Evolutionary conservation across 768 basidiomycete genomes (phyloP), one percentile per base, ranked within the genome.

Genomic region (Tricholoma hemisulphureum): DNA sequence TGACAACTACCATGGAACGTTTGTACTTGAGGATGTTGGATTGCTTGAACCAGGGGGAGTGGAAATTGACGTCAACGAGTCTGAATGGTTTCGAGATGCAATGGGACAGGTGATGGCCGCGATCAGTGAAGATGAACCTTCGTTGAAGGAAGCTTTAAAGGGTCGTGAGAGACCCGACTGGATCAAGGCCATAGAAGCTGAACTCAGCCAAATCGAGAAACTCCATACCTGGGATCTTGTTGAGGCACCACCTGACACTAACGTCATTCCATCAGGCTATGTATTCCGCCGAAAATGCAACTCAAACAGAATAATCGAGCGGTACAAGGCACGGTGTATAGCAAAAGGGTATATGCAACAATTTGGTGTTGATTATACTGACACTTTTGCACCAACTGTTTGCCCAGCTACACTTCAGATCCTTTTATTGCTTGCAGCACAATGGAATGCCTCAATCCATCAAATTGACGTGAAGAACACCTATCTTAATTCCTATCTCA

Each of bases 311-410:
- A 20, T 58, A 16, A 53, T 67, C 16, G 58, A 52, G 11, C 54
- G 51, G 23, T 64, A 60, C 58, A 69, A 69, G 45, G 67, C 66
- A 7, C 34, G 64, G 4, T 32, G 71, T 7, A 69, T 69, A 10
- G 69, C 68, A 5, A 56, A 65, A 49, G 66, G 69, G 3, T 73
- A 57, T 56, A 61, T 56, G 0, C 71, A 73, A 39, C 39, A 61
- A 8, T 68, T 67, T 6, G 75, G 77, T 1, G 24, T 74, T 7
- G 72, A 78, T 49, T 79, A 67, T 53, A 53, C 48, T 7, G 69
- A 74, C 9, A 77, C 65, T 1, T 75, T 70, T 53, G 58, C 70
- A 1, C 69, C 73, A 5, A 56, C 66, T 14, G 61, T 61, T 5
- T 59, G 61, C 48, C 60, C 65, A 10, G 53, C 67, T 1, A 58